A percentile compares a stretch with the other conserved stretches of the same genome.
Evolutionary conservation across 1,284 basidiomycete species (phyloP).

Genomic region (Sporisorium graminicola): DNA sequence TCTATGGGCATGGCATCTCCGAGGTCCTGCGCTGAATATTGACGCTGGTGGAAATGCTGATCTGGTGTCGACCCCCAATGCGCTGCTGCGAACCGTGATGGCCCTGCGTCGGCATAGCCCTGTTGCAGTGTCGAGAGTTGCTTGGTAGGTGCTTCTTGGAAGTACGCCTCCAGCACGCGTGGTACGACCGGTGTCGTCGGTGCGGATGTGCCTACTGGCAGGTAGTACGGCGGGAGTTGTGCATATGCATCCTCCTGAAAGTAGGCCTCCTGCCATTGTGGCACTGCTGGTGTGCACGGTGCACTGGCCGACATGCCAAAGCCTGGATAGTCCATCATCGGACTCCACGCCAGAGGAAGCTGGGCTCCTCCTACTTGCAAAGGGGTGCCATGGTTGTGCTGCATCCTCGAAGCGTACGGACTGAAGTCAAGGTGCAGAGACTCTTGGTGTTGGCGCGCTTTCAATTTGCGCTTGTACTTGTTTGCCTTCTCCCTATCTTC

Average conservation of each 20-base stretch:
- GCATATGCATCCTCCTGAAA: not conserved
- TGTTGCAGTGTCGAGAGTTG: not conserved
- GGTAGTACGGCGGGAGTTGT: not conserved
- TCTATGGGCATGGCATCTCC: not conserved
- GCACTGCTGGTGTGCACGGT: not conserved
- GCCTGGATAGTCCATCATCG: not conserved
- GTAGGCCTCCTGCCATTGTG: not conserved
- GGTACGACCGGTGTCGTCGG: not conserved
- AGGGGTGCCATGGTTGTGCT: no score
- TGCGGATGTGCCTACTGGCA: not conserved
- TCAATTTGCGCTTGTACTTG: conserved; percentile 3
- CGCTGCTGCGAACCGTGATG: not conserved
- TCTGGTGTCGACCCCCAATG: not conserved
- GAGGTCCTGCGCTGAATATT: not conserved
- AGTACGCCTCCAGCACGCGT: not conserved
- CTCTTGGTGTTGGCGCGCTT: not conserved
- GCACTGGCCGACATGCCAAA: not conserved
- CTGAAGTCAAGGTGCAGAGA: not conserved
- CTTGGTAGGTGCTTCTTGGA: not conserved
- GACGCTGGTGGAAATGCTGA: not conserved
- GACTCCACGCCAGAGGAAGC: not conserved
- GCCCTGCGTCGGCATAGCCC: not conserved
- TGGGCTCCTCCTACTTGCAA: not conserved
- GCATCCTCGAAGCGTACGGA: not conserved
- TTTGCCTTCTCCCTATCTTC: not conserved